Evolutionary conservation across 106 monocot genomes (phyloP).

Genomic region (Allium sativum): DNA sequence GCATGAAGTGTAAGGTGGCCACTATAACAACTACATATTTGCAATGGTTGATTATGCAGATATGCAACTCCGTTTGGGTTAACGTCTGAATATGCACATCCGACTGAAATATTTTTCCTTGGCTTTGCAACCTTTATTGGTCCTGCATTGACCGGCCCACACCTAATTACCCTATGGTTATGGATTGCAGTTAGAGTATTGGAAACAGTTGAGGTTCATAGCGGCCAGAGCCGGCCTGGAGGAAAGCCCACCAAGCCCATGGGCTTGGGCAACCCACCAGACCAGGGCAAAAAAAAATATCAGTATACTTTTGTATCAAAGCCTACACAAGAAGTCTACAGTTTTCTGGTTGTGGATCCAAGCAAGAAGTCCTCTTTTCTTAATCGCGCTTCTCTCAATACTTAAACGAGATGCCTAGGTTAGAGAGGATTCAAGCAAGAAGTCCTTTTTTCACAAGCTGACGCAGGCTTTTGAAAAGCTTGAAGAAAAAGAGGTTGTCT

Average conservation of each 20-base stretch:
- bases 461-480: slow-evolving; percentile 62
- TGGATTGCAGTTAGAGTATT: slow-evolving; percentile 55
- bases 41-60: slow-evolving; percentile 5
- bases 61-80: slow-evolving; percentile 27
- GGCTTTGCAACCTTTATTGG: slow-evolving; percentile 51
- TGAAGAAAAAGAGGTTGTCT: slow-evolving; percentile 50
- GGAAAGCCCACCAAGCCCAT: too few species aligned
- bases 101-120: slow-evolving; percentile 51
- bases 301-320: too few species aligned
- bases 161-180: slow-evolving; percentile 53
- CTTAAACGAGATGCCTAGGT: too few species aligned
- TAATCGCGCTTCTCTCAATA: too few species aligned
- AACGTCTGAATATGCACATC: slow-evolving; percentile 50
- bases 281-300: too few species aligned
- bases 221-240: too few species aligned
- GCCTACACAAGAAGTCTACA: too few species aligned
- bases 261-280: too few species aligned
- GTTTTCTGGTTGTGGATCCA: too few species aligned
- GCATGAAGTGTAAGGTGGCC: neutral
- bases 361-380: too few species aligned
- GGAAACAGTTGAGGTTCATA: slow-evolving; percentile 56
- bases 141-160: slow-evolving; percentile 53
- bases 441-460: too few species aligned
- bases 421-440: too few species aligned
- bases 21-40: neutral